Percentiles rank a stretch among this genome's conserved stretches.
Conservation (phyloP, 495 filamentous ascomycete species). For the Penicillium ochrochloron region DNA sequence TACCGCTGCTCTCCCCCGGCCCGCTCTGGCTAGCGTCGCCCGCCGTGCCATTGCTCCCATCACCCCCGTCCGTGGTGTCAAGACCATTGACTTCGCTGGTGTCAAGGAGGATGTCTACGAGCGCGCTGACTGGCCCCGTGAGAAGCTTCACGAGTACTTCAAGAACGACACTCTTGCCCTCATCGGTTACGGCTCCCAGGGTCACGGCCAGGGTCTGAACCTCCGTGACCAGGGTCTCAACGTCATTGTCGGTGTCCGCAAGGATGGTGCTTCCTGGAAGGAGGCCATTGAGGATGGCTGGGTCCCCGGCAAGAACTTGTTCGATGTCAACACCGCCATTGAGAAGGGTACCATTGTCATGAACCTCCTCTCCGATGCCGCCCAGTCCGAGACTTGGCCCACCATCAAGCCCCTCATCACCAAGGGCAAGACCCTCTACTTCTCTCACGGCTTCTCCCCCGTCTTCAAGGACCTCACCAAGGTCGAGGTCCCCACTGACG, state of each 20-base stretch:
- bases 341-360: conserved; percentile 92
- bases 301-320: conserved; percentile 97
- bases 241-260: conserved; percentile 97
- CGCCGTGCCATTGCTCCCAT: conserved; percentile 57
- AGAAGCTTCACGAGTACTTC: conserved; percentile 99
- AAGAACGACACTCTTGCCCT: conserved; percentile 99
- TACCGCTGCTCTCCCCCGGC: conserved; percentile 49
- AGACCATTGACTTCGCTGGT: conserved; percentile 84
- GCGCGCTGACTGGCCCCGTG: conserved; percentile 96
- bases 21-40: conserved; percentile 45
- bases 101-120: conserved; percentile 92
- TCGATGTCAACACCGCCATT: conserved; percentile 96
- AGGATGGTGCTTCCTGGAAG: conserved; percentile 97
- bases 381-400: conserved; percentile 98
- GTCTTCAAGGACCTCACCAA: conserved; percentile 99
- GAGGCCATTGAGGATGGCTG: conserved; percentile 96
- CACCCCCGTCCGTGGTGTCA: conserved; percentile 55
- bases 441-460: conserved; percentile 99
- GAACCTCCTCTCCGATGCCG: conserved; percentile 97
- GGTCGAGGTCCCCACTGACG: conserved; percentile 91
- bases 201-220: conserved; percentile 98
- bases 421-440: conserved; percentile 99
- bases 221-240: conserved; percentile 98
- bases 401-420: conserved; percentile 95
- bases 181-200: conserved; percentile 98